Evolutionary conservation across 495 filamentous ascomycete species (phyloP), one percentile per base, ranked within the genome.

Genomic region (Aspergillus ellipticus): DNA sequence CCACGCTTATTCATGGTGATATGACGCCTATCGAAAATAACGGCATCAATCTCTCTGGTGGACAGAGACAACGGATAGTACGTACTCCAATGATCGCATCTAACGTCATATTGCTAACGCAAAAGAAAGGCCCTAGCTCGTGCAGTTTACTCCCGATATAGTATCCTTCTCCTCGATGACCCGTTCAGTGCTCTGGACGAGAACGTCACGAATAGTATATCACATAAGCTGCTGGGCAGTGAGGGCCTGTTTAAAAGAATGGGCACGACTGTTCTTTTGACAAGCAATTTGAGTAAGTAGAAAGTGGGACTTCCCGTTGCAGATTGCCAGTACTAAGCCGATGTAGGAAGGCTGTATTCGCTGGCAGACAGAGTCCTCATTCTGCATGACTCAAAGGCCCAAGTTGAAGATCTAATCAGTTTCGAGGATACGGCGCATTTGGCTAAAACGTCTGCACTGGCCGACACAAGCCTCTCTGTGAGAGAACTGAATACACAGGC

Each of bases 21-120:
- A 52, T 66, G 33, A 77, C 79, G 0, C 57, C 71, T 22, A 66
- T 84, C 51, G 81, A 79, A 2, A 76, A 73, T 50, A 71, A 75
- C 55, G 82, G 82, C 15, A 67, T 79, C 47, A 80, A 74, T 15
- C 62, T 85, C 1, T 81, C 78, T 15, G 82, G 81, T 8, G 82
- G 82, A 1, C 81, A 83, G 61, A 76, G 72, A 50, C 77, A 80
- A 45, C 72, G 82, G 39, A 53, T 84, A 16, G 74, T 77, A 67
- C 42, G 72, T 50, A 13, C 4, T 4, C 3, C 19, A 11, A 16
- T 31, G 26, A 17, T 13, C n/a, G n/a, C n/a, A n/a, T 21, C 16
- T 35, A 16, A 6, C 1, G 13, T 2, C n/a, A 13, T 2, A 5
- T n/a, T n/a, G 13, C 35, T 39, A 5, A 39, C 8, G 13, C 2